Percentiles rank a stretch among this genome's conserved stretches.
Evolutionary conservation across 306 rosid species (phyloP).

Genomic region (Prunus mume): DNA sequence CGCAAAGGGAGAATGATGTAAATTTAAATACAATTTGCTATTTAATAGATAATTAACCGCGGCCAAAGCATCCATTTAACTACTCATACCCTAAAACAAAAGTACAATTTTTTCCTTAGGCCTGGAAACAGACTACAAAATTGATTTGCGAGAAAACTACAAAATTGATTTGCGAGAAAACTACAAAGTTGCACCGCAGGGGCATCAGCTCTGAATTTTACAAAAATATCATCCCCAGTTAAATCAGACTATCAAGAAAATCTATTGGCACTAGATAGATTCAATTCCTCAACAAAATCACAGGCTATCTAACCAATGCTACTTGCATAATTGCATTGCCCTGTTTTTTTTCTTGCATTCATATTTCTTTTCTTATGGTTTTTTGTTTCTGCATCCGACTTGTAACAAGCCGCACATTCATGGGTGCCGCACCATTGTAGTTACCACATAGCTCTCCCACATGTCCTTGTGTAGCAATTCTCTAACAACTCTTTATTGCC

Average conservation of each 20-base stretch:
- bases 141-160: background rate
- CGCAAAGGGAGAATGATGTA: no score
- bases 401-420: background rate
- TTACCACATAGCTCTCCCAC: background rate
- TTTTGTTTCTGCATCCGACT: background rate
- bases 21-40: no score
- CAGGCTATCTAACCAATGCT: background rate
- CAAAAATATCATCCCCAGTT: background rate
- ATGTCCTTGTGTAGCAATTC: background rate
- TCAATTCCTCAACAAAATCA: background rate
- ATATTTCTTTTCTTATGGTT: background rate
- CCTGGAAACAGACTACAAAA: background rate
- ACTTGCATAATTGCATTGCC: background rate
- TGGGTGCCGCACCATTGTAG: background rate
- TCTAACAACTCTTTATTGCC: background rate
- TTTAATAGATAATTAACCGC: background rate
- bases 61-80: background rate
- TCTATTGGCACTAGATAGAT: background rate
- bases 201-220: background rate
- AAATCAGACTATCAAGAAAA: background rate
- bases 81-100: background rate
- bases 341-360: background rate
- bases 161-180: background rate
- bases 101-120: background rate
- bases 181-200: background rate